These are phyloP conservation scores for Cryptosporidium felis DNA, from an alignment of 169 alveolate species.

Conservation along the genomic window DNA sequence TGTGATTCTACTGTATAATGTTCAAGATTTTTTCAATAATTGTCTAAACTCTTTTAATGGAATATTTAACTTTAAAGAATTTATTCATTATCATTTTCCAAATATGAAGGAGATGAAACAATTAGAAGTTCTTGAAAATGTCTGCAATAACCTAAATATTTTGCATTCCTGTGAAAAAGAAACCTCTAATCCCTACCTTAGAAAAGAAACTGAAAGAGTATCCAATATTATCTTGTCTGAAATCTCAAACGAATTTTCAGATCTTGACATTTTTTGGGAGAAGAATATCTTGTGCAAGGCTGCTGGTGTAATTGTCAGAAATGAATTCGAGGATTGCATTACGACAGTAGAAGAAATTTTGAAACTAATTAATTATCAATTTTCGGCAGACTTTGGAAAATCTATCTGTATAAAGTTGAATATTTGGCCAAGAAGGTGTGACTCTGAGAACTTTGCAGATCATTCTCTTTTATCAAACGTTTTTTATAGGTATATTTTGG, in stretches of 20 bases:
- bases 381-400: conserved; percentile 1
- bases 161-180: neutral
- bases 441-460: neutral
- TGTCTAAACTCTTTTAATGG: neutral
- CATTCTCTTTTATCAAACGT: conserved; percentile 15
- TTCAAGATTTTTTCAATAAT: neutral
- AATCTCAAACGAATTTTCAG: conserved; percentile 21
- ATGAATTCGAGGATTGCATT: conserved; percentile 17
- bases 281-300: conserved; percentile 10
- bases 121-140: neutral
- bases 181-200: neutral
- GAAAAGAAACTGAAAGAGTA: conserved; percentile 1
- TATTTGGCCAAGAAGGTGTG: conserved; percentile 51
- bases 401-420: conserved; percentile 22
- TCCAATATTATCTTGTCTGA: conserved; percentile 11
- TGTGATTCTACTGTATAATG: neutral
- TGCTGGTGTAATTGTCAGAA: neutral
- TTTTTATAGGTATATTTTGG: neutral
- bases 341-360: neutral
- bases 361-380: neutral
- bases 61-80: neutral
- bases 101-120: neutral
- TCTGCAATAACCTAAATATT: neutral
- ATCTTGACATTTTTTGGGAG: conserved; percentile 6
- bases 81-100: neutral